These are phyloP conservation scores for Geum urbanum DNA, from an alignment of 306 rosid genomes.

Conservation along the genomic window DNA sequence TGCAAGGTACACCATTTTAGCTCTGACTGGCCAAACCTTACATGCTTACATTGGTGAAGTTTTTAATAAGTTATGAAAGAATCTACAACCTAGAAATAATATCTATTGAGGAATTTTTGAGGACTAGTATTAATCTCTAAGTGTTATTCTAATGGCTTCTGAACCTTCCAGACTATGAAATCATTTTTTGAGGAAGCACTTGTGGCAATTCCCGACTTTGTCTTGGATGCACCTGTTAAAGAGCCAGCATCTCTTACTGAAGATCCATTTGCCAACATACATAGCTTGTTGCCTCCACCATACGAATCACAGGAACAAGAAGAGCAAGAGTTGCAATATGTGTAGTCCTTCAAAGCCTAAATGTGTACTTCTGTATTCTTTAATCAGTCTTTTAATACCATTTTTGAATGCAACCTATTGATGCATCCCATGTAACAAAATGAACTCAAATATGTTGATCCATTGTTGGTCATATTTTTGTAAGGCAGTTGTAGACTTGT, in stretches of 20 bases:
- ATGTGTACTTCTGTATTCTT: neutral
- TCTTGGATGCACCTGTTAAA: conserved; percentile 63
- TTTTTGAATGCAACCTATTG: conserved; percentile 3
- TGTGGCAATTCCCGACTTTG: conserved; percentile 71
- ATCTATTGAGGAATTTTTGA: neutral
- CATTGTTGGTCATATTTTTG: neutral
- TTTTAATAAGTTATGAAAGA: too few species aligned
- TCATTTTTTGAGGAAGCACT: conserved; percentile 85
- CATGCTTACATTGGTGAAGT: too few species aligned
- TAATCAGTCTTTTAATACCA: neutral
- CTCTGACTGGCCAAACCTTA: too few species aligned
- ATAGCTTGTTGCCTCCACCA: conserved; percentile 57
- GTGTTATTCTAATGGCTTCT: neutral
- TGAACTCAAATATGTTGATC: neutral
- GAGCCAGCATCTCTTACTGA: conserved; percentile 41
- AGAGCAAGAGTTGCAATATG: conserved; percentile 39
- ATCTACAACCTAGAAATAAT: neutral
- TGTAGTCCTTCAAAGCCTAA: conserved; percentile 35
- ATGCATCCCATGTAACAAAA: neutral
- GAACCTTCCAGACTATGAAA: conserved; percentile 60
- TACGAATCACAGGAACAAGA: conserved; percentile 44
- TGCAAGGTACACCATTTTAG: conserved; percentile 48
- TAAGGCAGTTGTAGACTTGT: neutral
- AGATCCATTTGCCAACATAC: conserved; percentile 58
- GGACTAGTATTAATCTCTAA: neutral